These are phyloP conservation scores for Lodderomyces theae DNA, from an alignment of 1,139 yeast species.

Conservation along the genomic window DNA sequence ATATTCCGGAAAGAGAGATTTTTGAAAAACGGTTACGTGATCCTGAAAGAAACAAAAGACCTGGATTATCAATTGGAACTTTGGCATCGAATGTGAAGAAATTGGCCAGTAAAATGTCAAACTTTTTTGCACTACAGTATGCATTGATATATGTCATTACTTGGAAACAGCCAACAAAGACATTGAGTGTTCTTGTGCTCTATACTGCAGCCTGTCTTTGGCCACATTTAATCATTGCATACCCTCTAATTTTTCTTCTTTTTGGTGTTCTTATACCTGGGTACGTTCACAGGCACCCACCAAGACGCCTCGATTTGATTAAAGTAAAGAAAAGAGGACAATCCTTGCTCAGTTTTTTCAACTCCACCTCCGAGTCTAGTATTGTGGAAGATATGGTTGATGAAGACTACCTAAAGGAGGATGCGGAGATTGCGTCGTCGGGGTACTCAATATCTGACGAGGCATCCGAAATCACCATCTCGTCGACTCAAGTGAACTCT, in stretches of 20 bases:
- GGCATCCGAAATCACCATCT: slow-evolving; percentile 9
- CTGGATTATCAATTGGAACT: slow-evolving; percentile 49
- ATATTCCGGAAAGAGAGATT: slow-evolving; percentile 44
- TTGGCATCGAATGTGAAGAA: slow-evolving; percentile 51
- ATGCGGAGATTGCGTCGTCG: slow-evolving; percentile 12
- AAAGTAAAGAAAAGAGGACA: slow-evolving; percentile 54
- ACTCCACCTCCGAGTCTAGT: slow-evolving; percentile 41
- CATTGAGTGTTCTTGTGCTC: slow-evolving; percentile 48
- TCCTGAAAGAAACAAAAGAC: slow-evolving; percentile 42
- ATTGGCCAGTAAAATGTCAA: slow-evolving; percentile 52
- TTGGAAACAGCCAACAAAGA: slow-evolving; percentile 63
- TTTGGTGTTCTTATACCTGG: slow-evolving; percentile 69
- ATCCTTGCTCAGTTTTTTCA: slow-evolving; percentile 49
- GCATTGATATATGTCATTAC: slow-evolving; percentile 52
- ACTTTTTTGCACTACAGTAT: slow-evolving; percentile 54
- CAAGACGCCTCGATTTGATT: slow-evolving; percentile 42
- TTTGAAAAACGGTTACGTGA: slow-evolving; percentile 45
- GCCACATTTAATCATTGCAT: slow-evolving; percentile 65
- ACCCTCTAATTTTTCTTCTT: slow-evolving; percentile 60
- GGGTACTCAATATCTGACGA: slow-evolving; percentile 13
- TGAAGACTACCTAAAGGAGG: slow-evolving; percentile 18
- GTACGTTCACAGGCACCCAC: slow-evolving; percentile 68
- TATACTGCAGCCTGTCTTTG: slow-evolving; percentile 62
- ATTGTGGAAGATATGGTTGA: slow-evolving; percentile 36
- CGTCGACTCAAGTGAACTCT: slow-evolving; percentile 7